Base-by-base conservation (phyloP, 2,329 filamentous ascomycete species). In the Cytospora piceicola region DNA sequence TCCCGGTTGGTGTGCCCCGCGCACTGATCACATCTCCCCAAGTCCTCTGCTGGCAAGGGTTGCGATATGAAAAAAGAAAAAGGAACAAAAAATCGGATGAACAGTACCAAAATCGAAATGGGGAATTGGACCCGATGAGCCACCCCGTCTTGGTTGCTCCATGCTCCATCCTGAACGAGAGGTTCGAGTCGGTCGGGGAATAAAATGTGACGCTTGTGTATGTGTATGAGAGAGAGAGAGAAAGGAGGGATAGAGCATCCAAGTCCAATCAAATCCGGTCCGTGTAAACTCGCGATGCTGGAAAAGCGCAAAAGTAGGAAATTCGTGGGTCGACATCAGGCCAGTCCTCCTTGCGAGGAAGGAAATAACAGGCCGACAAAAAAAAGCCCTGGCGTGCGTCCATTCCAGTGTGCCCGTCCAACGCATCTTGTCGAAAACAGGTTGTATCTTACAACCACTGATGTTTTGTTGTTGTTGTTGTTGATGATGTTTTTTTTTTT, bases 261-360 rank as follows among this genome's bases (percentile, higher is more conserved):
- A 49, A 56, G 24, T 14, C 42, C 61, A 39, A 57, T 63, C 49
- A 55, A 63, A 57, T 36, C 39, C 53, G 54, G 49, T 32, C 61
- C 39, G 61, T 57, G 61, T 57, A 36, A 9, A 39, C 24, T 36
- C 39, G 27, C 24, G 36, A 57, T 61, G 39, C 49, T 53, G 55
- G 34, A 34, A 36, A 42, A 39, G 34, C 20, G 11, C 57, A 51
- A 60, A 60, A 49, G 51, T 68, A 63, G 56, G 46, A 55, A 63
- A 68, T 66, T 68, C 66, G 63, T 68, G 27, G 46, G 57, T 66
- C 51, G 59, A 63, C 66, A 39, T 68, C 42, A 68, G 51, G 36
- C 29, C 39, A 56, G 20, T 24, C 22, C 22, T 39, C 34, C 32
- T 49, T 39, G 57, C 39, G n/a, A n/a, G n/a, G n/a, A n/a, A n/a